A percentile compares a stretch with the other conserved stretches of the same genome.
Conservation (phyloP, 208 protist genomes). For the Acanthamoeba polyphaga region DNA sequence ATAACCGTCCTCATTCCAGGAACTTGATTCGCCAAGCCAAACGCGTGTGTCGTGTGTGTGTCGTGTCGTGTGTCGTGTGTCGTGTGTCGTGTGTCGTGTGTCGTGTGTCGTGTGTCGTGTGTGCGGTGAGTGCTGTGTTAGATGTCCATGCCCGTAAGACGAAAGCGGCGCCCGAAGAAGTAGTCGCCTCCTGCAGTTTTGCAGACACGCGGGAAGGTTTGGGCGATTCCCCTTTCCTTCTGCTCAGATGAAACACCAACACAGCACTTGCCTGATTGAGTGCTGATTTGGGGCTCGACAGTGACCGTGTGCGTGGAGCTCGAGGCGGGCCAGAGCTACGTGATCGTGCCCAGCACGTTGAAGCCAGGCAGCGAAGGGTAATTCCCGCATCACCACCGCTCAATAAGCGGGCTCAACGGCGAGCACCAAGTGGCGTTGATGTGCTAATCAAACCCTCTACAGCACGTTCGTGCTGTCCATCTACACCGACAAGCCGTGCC, state of each 20-base stretch:
- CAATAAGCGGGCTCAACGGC: no score
- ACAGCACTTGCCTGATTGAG: no score
- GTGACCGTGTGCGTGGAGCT: neutral
- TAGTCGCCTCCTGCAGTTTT: neutral
- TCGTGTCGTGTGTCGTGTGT: no score
- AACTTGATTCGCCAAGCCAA: no score
- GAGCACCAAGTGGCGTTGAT: neutral
- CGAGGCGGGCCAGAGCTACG: conserved; percentile 5
- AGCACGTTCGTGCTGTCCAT: conserved; percentile 4
- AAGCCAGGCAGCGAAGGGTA: neutral
- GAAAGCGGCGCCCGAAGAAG: neutral
- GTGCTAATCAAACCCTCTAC: neutral
- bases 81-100: no score
- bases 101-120: no score
- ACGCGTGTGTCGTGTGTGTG: neutral
- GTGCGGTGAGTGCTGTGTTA: neutral
- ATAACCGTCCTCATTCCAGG: no score
- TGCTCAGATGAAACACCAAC: no score
- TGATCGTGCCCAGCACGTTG: conserved; percentile 18
- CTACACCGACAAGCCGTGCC: conserved; percentile 22
- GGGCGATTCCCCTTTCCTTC: no score
- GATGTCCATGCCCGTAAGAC: neutral
- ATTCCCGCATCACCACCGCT: neutral
- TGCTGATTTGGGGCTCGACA: neutral
- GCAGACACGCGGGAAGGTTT: neutral